These are phyloP conservation scores for Phytophthora pistaciae DNA, from an alignment of 352 stramenopile genomes.

Conservation along the genomic window DNA sequence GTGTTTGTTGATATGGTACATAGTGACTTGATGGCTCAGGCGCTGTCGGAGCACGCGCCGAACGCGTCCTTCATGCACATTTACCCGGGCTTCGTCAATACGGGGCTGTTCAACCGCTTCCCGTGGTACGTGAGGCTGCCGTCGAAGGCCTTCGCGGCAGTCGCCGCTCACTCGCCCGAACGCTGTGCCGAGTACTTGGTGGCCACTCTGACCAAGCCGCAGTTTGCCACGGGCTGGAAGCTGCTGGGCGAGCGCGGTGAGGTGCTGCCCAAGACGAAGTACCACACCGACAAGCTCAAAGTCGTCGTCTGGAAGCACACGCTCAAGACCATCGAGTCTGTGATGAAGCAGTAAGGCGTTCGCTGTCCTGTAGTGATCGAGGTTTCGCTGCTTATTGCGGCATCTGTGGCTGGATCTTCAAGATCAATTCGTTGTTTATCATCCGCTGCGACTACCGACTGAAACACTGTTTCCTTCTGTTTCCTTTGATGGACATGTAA, in stretches of 20 bases:
- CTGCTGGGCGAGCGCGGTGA: slow-evolving; percentile 30
- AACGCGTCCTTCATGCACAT: slow-evolving; percentile 46
- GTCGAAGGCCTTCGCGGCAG: slow-evolving; percentile 28
- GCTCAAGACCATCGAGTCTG: slow-evolving; percentile 27
- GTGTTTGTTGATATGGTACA: neutral
- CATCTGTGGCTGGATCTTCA: neutral
- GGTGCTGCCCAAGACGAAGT: slow-evolving; percentile 32
- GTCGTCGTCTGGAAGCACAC: slow-evolving; percentile 35
- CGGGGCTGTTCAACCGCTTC: slow-evolving; percentile 27
- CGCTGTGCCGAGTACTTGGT: slow-evolving; percentile 35
- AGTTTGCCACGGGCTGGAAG: slow-evolving; percentile 33
- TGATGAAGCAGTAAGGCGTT: slow-evolving; percentile 26
- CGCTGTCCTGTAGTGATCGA: too few relatives aligned
- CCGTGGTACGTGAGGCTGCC: slow-evolving; percentile 37
- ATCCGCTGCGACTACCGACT: too few relatives aligned
- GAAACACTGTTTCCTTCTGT: too few relatives aligned
- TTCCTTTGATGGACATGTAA: too few relatives aligned
- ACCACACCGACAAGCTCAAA: slow-evolving; percentile 39
- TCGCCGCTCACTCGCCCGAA: slow-evolving; percentile 34
- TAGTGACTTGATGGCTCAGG: slow-evolving; percentile 40
- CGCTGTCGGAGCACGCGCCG: slow-evolving; percentile 34
- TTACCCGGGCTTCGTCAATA: slow-evolving; percentile 42
- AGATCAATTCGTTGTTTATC: neutral
- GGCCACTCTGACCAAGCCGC: slow-evolving; percentile 27
- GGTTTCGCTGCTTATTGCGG: neutral